A percentile compares a stretch with the other conserved stretches of the same genome.
These are phyloP conservation scores for Suillus alpinus DNA, from an alignment of 768 basidiomycete genomes.

Conservation along the genomic window DNA sequence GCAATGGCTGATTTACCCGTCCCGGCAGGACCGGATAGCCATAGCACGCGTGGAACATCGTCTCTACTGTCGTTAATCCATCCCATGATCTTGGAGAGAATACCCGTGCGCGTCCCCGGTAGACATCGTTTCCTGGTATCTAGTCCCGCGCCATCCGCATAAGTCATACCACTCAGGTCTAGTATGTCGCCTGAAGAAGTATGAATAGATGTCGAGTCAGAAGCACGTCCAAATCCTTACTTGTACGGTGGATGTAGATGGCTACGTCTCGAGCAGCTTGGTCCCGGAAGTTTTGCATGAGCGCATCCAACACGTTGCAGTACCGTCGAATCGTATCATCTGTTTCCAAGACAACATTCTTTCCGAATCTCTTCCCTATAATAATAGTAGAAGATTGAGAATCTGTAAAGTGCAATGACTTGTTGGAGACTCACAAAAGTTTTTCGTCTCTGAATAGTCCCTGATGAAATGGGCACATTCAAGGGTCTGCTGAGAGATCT, in stretches of 20 bases:
- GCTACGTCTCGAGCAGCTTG: neutral
- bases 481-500: slow-evolving; percentile 12
- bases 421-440: slow-evolving; percentile 11
- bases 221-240: neutral
- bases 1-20: slow-evolving; percentile 11
- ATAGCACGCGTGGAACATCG: slow-evolving; percentile 12
- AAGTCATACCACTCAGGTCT: neutral
- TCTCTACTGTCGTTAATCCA: slow-evolving; percentile 9
- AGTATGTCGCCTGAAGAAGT: neutral
- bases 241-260: neutral
- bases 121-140: slow-evolving; percentile 10
- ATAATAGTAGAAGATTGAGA: neutral
- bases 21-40: slow-evolving; percentile 23
- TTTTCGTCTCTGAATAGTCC: slow-evolving; percentile 22
- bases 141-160: neutral
- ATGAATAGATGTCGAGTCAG: accelerated
- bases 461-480: slow-evolving; percentile 27
- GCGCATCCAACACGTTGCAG: neutral
- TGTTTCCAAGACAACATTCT: neutral
- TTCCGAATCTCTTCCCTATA: neutral
- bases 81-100: slow-evolving; percentile 13
- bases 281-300: neutral
- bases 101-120: slow-evolving; percentile 11
- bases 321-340: neutral
- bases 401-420: neutral